Base-by-base conservation (phyloP, 2,329 filamentous ascomycete species). In the Fusarium sp. region DNA sequence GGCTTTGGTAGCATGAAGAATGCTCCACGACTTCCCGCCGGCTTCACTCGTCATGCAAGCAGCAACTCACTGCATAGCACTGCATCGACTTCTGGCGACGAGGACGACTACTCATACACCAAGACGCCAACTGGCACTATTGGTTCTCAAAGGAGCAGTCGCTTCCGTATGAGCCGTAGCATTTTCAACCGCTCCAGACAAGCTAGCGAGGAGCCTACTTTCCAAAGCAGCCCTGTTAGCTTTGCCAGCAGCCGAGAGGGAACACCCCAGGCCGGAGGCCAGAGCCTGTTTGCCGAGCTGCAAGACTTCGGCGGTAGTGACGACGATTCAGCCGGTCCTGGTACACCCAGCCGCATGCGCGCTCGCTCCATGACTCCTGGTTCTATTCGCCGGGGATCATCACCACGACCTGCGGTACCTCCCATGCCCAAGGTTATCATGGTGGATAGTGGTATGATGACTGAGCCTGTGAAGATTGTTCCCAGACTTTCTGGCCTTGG, bases 261-360 rank as follows among this genome's bases (percentile, higher is more conserved):
- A 49, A 89, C 87, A 6, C 84, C 88, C 14, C 83, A 87, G 62
- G 80, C 81, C 46, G 82, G 49, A 29, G 49, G 89, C 20, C 93
- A 97, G 84, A 98, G 93, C 77, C 85, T 99, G 55, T 97, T 96
- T 79, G 94, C 94, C 44, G 96, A 99, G 81, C 87, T 99, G 45
- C 94, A 93, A 58, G 93, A 94, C 73, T 84, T 98, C 46, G 92
- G 90, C 68, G 90, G 90, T 71, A 92, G 92, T 74, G 93, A 94
- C 70, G 93, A 94, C 66, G 91, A 92, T 69, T 91, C 92, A 59
- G 85, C 82, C 65, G 85, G 84, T 22, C 86, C 83, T 38, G 86
- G 83, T 31, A 91, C 89, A 35, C 89, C 89, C 31, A 88, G 86
- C 70, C 84, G 85, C 63, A 83, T 84, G 46, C 85, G 84, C 65